Evolutionary conservation across 1,139 yeast genomes (phyloP), one percentile per base, ranked within the genome.

Genomic region (Pichia sp.): DNA sequence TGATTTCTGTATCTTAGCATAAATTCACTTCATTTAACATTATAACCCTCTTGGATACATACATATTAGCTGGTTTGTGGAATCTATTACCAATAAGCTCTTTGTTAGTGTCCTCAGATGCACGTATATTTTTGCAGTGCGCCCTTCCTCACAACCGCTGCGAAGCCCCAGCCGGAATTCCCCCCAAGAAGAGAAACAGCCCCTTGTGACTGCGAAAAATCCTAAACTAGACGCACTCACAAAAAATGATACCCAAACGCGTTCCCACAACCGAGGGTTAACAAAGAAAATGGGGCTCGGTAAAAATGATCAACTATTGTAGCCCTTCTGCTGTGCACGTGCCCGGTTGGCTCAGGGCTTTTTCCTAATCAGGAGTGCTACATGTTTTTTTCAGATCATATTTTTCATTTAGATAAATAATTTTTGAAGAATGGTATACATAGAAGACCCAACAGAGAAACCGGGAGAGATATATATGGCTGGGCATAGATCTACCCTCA

Each of bases 401-500:
- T 26, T 26, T 26, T 26, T 26, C 15, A 14, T 26, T 18, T 14
- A 14, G 30, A 26, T 26, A 17, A 14, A 14, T 6, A 22, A 10
- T 7, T 7, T 22, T 22, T n/a, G n/a, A n/a, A n/a, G n/a, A n/a
- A n/a, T n/a, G n/a, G n/a, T n/a, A n/a, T n/a, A n/a, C n/a, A n/a
- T n/a, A n/a, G n/a, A n/a, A n/a, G n/a, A 1, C 12, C 14, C n/a
- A n/a, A n/a, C n/a, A n/a, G 5, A 19, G 14, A 18, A 24, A 17
- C 17, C 26, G 11, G 15, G 7, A 10, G 15, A 2, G 25, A 19
- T 34, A n/a, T n/a, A n/a, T n/a, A 79, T 79, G 86, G 84, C 82
- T 28, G 85, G 84, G 43, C 96, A 89, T 59, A 74, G 96, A 59
- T 71, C 91, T 15, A 78, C 95, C 9, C 67, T 84, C 42, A 89